Evolutionary conservation across 1,284 basidiomycete species (phyloP), one percentile per base, ranked within the genome.

Genomic region (Tausonia pullulans): DNA sequence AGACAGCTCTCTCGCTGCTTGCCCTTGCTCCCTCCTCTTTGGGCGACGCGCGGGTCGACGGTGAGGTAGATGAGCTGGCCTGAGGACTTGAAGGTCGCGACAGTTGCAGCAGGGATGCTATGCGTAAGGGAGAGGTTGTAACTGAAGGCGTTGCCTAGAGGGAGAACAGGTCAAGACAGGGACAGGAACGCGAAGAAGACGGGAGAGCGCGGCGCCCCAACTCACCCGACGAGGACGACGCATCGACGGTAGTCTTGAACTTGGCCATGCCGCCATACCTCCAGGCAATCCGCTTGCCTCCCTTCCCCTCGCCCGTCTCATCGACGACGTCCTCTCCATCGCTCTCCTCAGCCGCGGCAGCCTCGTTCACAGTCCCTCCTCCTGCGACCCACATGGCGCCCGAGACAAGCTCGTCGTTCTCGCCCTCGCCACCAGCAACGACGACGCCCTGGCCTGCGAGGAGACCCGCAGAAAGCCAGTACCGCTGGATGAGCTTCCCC

Each of bases 261-360:
- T 82, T 86, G 76, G 87, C 89, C 88, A 96, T 88, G 67, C 84
- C 81, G 71, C 90, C 88, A 75, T 98, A 98, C 71, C 95, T 81
- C 90, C 95, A 98, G 50, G 95, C 95, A 71, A 97, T 96, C 77
- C 87, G 81, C 77, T 62, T 76, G 72, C 65, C 67, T 56, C 64
- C 71, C 71, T 62, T 79, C 63, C 79, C 78, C 54, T 77, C 79
- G 56, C 77, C 76, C 41, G 72, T 73, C 43, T 78, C 76, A 2
- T 71, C 70, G 43, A 67, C 71, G 41, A 69, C 53, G 63, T 91
- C 77, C 85, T 80, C 79, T 14, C 72, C 76, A 46, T 69, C 69
- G 51, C 74, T 75, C 66, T 81, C 82, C 51, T 79, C 78, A 54
- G 79, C 81, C 54, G 77, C 76, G 50, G 73, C 77, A 9, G 63